Evolutionary conservation across 352 stramenopile genomes (phyloP), one percentile per base, ranked within the genome.

Genomic region (Elongisporangium anandrum): DNA sequence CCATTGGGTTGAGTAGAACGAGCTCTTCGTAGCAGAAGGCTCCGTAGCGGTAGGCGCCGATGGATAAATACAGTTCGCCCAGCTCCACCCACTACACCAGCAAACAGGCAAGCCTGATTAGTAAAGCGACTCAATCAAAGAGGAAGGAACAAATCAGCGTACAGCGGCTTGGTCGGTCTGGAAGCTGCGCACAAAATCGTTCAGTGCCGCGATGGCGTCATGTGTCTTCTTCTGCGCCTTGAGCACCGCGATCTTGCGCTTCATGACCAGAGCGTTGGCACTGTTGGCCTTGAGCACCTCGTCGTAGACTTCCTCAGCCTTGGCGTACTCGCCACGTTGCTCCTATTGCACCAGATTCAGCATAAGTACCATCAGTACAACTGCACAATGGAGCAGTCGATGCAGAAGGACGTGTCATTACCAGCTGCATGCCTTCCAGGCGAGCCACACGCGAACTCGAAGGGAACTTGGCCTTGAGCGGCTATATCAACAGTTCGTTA

Each of bases 11-110:
- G 21, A 88, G 60, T 57, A 91, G 64, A 54, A 88, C 71, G 41
- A 91, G 62, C 62, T 91, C 81, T 47, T 91, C 81, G 59, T 86
- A 91, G 65, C 81, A 91, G 56, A 88, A 91, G 9, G 76, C 71
- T 8, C 67, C 79, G 65, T 88, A 85, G 47, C 66, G 66, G 58
- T 84, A 89, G 49, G 75, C 65, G 24, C 73, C 77, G 20, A 79
- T 65, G 16, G 68, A 67, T 47, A 87, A 54, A 56, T 91, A 85
- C 54, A 70, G 73, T 59, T 89, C 81, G 0, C 66, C 77, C 47
- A 91, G 60, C 34, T 88, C 81, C 15, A 72, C 66, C 81, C 81
- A 91, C 77, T 88, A 57, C 13, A 61, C 49, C 22, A 66, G 23
- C 26, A 66, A 4, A 12, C n/a, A n/a, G n/a, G n/a, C n/a, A n/a